phyloP scores from a whole-genome alignment of 1,139 yeast species.

The Wickerhamomyces sp. region DNA sequence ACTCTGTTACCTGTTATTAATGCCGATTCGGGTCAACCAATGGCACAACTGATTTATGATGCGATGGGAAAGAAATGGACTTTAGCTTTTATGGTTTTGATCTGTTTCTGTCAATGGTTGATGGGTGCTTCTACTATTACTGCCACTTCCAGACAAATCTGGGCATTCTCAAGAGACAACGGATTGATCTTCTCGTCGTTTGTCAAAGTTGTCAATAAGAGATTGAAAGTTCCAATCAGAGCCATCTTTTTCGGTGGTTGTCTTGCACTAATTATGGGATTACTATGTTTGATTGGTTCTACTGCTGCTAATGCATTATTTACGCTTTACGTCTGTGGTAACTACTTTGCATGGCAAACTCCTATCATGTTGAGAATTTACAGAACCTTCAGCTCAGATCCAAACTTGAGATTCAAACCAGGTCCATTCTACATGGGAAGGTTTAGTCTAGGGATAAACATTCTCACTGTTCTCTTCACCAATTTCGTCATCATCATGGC shows the following conservation, averaged over 20 bases:
- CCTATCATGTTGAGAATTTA: constrained; percentile 46
- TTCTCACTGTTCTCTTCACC: constrained; percentile 25
- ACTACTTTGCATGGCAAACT: constrained; percentile 53
- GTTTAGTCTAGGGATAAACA: constrained; percentile 36
- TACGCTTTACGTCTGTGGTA: constrained; percentile 55
- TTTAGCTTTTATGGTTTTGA: constrained; percentile 54
- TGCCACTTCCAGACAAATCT: constrained; percentile 46
- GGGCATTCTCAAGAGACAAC: constrained; percentile 50
- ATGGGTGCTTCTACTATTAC: constrained; percentile 59
- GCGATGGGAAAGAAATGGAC: constrained; percentile 70
- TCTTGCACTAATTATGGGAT: constrained; percentile 46
- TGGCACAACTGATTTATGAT: constrained; percentile 64
- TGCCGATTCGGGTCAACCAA: constrained; percentile 46
- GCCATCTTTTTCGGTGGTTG: constrained; percentile 53
- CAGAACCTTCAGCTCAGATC: constrained; percentile 31
- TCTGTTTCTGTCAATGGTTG: constrained; percentile 55
- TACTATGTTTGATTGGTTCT: constrained; percentile 50
- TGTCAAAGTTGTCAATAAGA: constrained; percentile 49
- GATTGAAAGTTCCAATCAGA: constrained; percentile 50
- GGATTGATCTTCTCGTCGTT: constrained; percentile 37
- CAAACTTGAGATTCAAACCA: constrained; percentile 42
- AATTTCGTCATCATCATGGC: constrained; percentile 40
- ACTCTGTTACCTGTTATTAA: constrained; percentile 41
- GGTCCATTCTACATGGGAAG: constrained; percentile 63
- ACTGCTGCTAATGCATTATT: constrained; percentile 61